Conservation (phyloP, 108 stramenopile species). For the Skeletonema marinoi region DNA sequence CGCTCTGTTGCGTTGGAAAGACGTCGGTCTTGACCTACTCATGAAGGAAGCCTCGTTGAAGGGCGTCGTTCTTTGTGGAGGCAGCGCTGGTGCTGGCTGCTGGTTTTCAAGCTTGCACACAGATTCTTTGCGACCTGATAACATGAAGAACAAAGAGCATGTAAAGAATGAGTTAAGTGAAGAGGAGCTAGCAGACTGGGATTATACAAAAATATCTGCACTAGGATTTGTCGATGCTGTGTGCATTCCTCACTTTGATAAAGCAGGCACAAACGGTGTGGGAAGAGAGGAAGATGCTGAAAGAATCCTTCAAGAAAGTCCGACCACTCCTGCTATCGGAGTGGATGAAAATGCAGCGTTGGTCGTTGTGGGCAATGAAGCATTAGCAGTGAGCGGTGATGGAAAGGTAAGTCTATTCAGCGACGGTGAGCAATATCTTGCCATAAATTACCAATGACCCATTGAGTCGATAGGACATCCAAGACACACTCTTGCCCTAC, state of each 20-base stretch:
- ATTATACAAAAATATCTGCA: conserved; percentile 30
- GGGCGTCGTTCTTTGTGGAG: conserved; percentile 32
- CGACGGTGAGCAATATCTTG: too few species aligned
- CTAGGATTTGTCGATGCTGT: conserved; percentile 37
- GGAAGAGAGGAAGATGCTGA: conserved; percentile 18
- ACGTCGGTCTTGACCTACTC: too few species aligned
- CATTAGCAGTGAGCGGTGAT: conserved; percentile 36
- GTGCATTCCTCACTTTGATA: conserved; percentile 39
- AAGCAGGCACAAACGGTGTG: conserved; percentile 17
- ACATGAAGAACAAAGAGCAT: conserved; percentile 21
- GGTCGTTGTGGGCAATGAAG: conserved; percentile 30
- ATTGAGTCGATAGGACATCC: too few species aligned
- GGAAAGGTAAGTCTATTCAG: conserved; percentile 19
- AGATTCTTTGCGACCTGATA: conserved; percentile 34
- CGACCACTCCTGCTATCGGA: conserved; percentile 9
- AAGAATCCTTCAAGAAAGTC: conserved; percentile 13
- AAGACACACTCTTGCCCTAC: too few species aligned
- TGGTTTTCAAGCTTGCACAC: conserved; percentile 37
- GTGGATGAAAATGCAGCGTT: conserved; percentile 39
- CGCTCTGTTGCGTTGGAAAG: too few species aligned
- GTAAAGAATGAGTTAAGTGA: conserved; percentile 21
- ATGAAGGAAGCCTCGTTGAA: too few species aligned
- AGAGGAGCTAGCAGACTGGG: conserved; percentile 36
- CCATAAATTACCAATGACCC: too few species aligned
- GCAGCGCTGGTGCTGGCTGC: conserved; percentile 38